A percentile compares a stretch with the other conserved stretches of the same genome.
Evolutionary conservation across 148 eudicot genomes (phyloP).

Genomic region (Fagopyrum tataricum): DNA sequence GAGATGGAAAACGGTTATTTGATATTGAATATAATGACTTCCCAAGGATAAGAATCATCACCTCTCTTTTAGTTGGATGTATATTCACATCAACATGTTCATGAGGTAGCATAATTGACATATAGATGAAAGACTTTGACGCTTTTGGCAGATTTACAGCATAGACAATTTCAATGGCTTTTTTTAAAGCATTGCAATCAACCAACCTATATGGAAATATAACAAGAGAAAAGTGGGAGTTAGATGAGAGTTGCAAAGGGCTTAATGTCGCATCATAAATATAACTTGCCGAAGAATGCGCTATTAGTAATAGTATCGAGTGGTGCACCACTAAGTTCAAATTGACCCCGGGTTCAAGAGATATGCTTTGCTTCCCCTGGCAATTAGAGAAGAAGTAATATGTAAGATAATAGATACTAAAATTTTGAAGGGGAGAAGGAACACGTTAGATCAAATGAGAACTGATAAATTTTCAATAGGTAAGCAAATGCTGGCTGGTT

Average conservation of each 20-base stretch:
- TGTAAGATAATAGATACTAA: no score
- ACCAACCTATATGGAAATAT: slow-evolving; percentile 70
- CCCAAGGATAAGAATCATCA: slow-evolving; percentile 14
- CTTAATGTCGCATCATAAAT: neutral
- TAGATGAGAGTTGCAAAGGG: neutral
- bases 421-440: no score
- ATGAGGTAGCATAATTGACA: slow-evolving; percentile 78
- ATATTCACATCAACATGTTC: slow-evolving; percentile 96
- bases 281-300: neutral
- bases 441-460: no score
- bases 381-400: no score
- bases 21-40: neutral
- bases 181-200: slow-evolving; percentile 85
- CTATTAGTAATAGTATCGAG: neutral
- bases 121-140: slow-evolving; percentile 92
- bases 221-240: neutral
- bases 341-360: no score
- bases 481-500: no score
- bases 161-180: slow-evolving; percentile 93
- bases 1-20: neutral
- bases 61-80: slow-evolving; percentile 99
- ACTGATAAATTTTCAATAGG: no score
- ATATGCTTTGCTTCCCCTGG: no score
- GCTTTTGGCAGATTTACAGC: slow-evolving; percentile 95
- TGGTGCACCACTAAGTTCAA: no score